Evolutionary conservation across 1,284 basidiomycete genomes (phyloP), one percentile per base, ranked within the genome.

Genomic region (Puccinia hordei): DNA sequence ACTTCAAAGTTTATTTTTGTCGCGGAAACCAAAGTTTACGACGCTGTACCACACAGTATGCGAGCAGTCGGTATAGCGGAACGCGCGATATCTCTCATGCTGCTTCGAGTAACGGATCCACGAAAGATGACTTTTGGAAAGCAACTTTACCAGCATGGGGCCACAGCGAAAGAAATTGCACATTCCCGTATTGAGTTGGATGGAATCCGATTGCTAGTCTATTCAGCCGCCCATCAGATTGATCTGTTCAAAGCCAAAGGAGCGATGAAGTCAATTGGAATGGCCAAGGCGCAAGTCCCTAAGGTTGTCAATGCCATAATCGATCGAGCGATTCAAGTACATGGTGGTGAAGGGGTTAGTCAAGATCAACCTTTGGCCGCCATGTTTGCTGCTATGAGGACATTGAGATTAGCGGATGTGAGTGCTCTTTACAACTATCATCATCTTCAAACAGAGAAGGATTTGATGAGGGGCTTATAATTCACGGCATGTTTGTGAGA

Each of bases 241-340:
- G 95, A 98, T 87, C 91, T 90, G 83, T 88, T 90, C 84, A 90
- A 92, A 82, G 93, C 96, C 2, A 99, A 98, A 86, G 95, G 93
- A 57, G 96, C 97, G 0, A 86, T 98, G 87, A 95, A 95, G 86
- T 96, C 98, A 86, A 99, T 99, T 84, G 95, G 93, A 57, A 93
- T 98, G 83, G 93, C 94, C 80, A 99, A 99, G 89, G 95, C 96
- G 84, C 91, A 94, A 65, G 94, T 98, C 6, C 95, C 95, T 35
- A 89, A 89, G 0, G 93, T 96, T 90, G 94, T 95, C 0, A 88
- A 93, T 75, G 87, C 88, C 44, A 92, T 99, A 79, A 89, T 98
- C 75, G 97, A 99, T 87, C 91, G 94, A 53, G 92, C 94, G 0
- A 98, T 99, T 82, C 96, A 99, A 88, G 89, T 92, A 0, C 93